Conservation (phyloP, 2,329 filamentous ascomycete species). For the Cordyceps cicadae region DNA sequence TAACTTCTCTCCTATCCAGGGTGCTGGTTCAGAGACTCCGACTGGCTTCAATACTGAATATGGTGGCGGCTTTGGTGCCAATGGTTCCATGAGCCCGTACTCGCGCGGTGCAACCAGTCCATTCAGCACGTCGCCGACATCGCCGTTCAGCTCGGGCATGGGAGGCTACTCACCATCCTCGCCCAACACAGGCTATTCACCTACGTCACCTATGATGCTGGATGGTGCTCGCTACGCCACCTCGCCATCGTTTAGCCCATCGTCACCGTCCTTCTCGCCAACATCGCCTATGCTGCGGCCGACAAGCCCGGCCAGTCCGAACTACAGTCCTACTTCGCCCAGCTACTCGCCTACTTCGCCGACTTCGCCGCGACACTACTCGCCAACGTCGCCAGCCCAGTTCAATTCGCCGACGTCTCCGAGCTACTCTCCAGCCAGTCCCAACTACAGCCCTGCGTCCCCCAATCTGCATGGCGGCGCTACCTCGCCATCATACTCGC, state of each 20-base stretch:
- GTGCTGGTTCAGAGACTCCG: constrained; percentile 62
- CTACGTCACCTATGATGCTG: constrained; percentile 40
- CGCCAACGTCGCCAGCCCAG: constrained; percentile 61
- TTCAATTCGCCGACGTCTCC: constrained; percentile 72
- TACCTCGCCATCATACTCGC: constrained; percentile 55
- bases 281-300: constrained; percentile 52
- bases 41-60: constrained; percentile 58
- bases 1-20: constrained; percentile 71
- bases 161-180: constrained; percentile 69
- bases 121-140: constrained; percentile 61
- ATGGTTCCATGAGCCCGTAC: constrained; percentile 55
- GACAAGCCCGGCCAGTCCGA: constrained; percentile 48
- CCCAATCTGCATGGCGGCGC: constrained; percentile 42
- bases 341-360: constrained; percentile 57
- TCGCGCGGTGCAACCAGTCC: constrained; percentile 59
- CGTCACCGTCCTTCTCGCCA: constrained; percentile 55
- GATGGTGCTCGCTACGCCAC: constrained; percentile 45
- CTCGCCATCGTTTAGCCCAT: constrained; percentile 55
- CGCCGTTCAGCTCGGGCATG: constrained; percentile 51
- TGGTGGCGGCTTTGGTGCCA: constrained; percentile 40
- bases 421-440: constrained; percentile 62
- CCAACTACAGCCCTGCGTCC: constrained; percentile 63
- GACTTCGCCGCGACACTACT: constrained; percentile 48
- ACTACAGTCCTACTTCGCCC: constrained; percentile 58
- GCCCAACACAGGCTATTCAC: constrained; percentile 60